Base-by-base conservation (phyloP, 495 filamentous ascomycete species). In the Cercophora scortea region DNA sequence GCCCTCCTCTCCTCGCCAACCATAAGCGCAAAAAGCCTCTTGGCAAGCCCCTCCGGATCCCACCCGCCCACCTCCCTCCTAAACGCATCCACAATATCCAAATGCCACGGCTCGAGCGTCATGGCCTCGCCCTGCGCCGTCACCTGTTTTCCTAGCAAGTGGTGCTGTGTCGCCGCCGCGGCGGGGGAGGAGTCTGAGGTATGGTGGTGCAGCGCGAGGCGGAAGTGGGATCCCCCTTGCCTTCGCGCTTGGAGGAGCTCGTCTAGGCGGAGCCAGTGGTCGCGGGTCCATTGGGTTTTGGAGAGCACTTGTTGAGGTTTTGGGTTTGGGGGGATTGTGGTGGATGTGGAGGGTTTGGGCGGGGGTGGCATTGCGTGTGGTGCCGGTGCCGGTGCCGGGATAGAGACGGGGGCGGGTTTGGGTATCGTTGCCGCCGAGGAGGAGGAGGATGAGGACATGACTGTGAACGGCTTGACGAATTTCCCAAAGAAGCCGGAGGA, bases 11-110 rank as follows among this genome's bases (percentile, higher is more conserved):
- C 56, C 55, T 76, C 72, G 4, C 71, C 74, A 0, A 74, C 62
- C 13, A 79, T 32, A n/a, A 79, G 55, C 15, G 74, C 71, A 60
- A 80, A 81, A 17, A 81, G 52, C 42, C 76, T 41, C 64, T 70
- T 76, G 1, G 70, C 75, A 11, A 81, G 61, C 16, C 53, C 62
- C 33, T 49, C 56, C 49, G 69, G 76, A 32, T 71, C 66, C 77
- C 78, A 80, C 16, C 64, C 51, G 1, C 42, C 42, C 1, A 77
- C 68, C 46, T 68, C 61, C 11, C 45, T 58, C 15, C 59, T 50
- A 53, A 77, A 77, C 18, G 72, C 74, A 46, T 75, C 71, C 16
- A 79, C 68, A 41, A 74, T 64, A 39, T 79, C 77, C 35, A 79
- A 57, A 52, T 81, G 78, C 77, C 78, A 79, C 47, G 60, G 61